These are phyloP conservation scores for Fraxinus angustifolia DNA, from an alignment of 305 asterid genomes.

Conservation along the genomic window DNA sequence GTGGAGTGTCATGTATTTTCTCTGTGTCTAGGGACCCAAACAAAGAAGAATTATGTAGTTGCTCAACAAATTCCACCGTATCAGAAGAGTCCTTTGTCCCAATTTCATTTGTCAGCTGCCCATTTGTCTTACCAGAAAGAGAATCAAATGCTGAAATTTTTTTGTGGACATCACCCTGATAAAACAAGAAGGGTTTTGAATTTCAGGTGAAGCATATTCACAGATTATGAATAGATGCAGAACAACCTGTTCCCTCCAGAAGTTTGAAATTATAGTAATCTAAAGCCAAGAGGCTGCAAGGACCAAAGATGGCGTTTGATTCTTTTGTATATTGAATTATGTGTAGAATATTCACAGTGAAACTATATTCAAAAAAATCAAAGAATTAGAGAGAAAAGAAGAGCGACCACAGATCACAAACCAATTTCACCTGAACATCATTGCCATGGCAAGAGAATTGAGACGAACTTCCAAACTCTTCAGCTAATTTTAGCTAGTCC, in stretches of 20 bases:
- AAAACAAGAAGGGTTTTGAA: conserved; percentile 19
- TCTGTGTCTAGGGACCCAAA: conserved; percentile 46
- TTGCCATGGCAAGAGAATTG: conserved; percentile 38
- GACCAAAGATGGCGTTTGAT: not conserved
- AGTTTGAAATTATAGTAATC: not conserved
- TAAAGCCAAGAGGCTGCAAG: not conserved
- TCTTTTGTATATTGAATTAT: not conserved
- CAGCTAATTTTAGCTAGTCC: conserved; percentile 63
- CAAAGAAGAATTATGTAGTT: conserved; percentile 42
- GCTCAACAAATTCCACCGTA: conserved; percentile 46
- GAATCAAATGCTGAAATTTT: conserved; percentile 38
- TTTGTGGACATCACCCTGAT: conserved; percentile 49
- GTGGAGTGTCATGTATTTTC: conserved; percentile 52
- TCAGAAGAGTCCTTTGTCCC: conserved; percentile 36
- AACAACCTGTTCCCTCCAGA: not conserved
- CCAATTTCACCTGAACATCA: conserved; percentile 40
- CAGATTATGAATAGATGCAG: conserved; percentile 20
- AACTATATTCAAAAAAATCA: not conserved
- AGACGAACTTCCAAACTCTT: conserved; percentile 48
- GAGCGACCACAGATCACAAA: conserved; percentile 24
- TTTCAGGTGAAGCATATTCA: conserved; percentile 26
- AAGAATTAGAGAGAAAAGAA: conserved; percentile 12
- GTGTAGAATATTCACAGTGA: conserved; percentile 4
- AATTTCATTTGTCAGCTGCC: conserved; percentile 33
- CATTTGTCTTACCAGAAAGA: conserved; percentile 40